These are phyloP conservation scores for Penicillium pulvis DNA, from an alignment of 495 filamentous ascomycete species.

Conservation along the genomic window DNA sequence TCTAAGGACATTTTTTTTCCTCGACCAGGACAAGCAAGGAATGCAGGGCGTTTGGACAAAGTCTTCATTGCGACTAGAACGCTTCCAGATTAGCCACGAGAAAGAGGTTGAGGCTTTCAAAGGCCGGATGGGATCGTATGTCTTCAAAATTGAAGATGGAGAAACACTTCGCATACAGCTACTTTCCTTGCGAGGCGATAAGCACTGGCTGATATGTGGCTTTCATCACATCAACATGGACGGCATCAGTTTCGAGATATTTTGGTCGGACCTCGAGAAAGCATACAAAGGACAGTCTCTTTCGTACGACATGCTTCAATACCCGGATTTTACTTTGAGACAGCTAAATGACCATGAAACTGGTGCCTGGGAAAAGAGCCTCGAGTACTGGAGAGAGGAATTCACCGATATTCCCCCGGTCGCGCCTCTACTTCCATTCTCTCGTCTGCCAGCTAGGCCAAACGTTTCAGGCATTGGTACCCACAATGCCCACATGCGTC, in stretches of 20 bases:
- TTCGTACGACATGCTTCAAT: slow-evolving; percentile 18
- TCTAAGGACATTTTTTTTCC: slow-evolving; percentile 43
- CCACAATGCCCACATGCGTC: slow-evolving; percentile 11
- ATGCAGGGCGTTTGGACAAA: slow-evolving; percentile 27
- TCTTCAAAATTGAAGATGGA: slow-evolving; percentile 35
- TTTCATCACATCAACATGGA: slow-evolving; percentile 56
- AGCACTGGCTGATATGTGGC: slow-evolving; percentile 34
- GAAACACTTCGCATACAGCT: slow-evolving; percentile 32
- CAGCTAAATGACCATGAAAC: slow-evolving; percentile 24
- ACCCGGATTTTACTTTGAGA: slow-evolving; percentile 26
- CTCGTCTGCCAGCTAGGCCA: slow-evolving; percentile 16
- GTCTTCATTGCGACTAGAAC: slow-evolving; percentile 23
- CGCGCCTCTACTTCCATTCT: slow-evolving; percentile 42
- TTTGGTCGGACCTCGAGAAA: slow-evolving; percentile 40
- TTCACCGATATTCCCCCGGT: slow-evolving; percentile 26
- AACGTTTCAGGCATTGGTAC: slow-evolving; percentile 14
- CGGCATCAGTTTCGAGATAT: slow-evolving; percentile 40
- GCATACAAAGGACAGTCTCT: slow-evolving; percentile 34
- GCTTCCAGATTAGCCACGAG: slow-evolving; percentile 11
- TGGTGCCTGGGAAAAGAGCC: slow-evolving; percentile 21
- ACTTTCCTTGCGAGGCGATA: slow-evolving; percentile 15
- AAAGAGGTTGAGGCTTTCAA: slow-evolving; percentile 16
- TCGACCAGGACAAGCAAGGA: slow-evolving; percentile 15
- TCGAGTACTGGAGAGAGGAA: slow-evolving; percentile 39
- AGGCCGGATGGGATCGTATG: slow-evolving; percentile 19